These are phyloP conservation scores for Alternaria arbusti DNA, from an alignment of 2,329 filamentous ascomycete species.

Conservation along the genomic window DNA sequence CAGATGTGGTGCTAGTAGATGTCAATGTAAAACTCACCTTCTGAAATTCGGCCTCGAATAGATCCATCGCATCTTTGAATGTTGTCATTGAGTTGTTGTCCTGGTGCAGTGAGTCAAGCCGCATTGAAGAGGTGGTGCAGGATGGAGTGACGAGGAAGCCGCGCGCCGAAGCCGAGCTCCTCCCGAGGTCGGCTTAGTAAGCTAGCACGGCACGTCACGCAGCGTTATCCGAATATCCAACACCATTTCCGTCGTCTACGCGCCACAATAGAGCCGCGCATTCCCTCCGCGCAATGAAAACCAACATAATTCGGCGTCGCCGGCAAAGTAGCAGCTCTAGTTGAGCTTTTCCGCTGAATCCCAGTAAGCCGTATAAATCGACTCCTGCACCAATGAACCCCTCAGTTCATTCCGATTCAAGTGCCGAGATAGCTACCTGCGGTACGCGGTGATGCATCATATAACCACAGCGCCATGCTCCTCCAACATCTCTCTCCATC, in stretches of 20 bases:
- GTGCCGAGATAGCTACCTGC: conserved; percentile 1
- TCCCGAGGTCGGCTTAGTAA: not conserved
- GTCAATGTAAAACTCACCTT: too few relatives aligned
- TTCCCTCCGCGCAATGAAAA: not conserved
- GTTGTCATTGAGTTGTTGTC: too few relatives aligned
- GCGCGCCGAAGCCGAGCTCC: not conserved
- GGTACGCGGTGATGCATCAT: not conserved
- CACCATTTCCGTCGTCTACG: not conserved
- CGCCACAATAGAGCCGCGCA: not conserved
- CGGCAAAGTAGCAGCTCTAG: fast-evolving
- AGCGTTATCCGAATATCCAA: not conserved
- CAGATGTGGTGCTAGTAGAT: too few relatives aligned
- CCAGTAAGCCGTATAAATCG: not conserved
- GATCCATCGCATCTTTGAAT: too few relatives aligned
- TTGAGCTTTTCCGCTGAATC: not conserved
- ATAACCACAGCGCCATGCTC: not conserved
- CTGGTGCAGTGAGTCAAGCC: too few relatives aligned
- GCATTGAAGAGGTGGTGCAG: not conserved
- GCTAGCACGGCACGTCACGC: not conserved
- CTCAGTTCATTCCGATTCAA: conserved; percentile 9
- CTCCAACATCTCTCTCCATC: not conserved
- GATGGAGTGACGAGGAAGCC: not conserved
- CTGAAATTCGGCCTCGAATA: too few relatives aligned
- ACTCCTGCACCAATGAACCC: not conserved
- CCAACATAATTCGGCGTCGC: fast-evolving